A percentile compares a stretch with the other conserved stretches of the same genome.
These are phyloP conservation scores for Solanum dulcamara DNA, from an alignment of 257 asterid genomes.

Conservation along the genomic window DNA sequence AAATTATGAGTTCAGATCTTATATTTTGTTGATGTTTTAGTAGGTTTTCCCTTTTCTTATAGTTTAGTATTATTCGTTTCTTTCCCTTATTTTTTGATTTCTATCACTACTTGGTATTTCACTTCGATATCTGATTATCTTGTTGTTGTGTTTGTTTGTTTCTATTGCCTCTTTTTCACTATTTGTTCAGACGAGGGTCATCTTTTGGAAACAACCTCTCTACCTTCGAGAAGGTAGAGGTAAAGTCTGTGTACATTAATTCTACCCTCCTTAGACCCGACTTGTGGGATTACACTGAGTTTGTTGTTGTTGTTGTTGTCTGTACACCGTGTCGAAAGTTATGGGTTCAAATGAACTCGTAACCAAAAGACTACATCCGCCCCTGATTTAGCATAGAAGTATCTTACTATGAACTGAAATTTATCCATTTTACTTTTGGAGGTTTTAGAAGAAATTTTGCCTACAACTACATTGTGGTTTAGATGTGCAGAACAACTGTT, in stretches of 20 bases:
- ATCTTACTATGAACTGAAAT: not conserved
- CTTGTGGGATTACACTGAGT: not conserved
- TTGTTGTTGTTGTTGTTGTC: not conserved
- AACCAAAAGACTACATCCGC: not conserved
- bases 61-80: too few relatives aligned
- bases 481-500: conserved; percentile 8
- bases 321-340: not conserved
- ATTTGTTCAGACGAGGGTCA: not conserved
- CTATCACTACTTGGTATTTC: not conserved
- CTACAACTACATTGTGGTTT: not conserved
- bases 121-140: not conserved
- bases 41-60: not conserved
- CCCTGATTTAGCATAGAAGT: not conserved
- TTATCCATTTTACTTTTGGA: not conserved
- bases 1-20: not conserved
- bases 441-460: not conserved
- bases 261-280: not conserved
- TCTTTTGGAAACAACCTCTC: not conserved
- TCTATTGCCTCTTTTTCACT: not conserved
- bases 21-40: not conserved
- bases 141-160: not conserved
- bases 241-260: not conserved
- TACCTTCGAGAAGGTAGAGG: not conserved
- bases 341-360: not conserved
- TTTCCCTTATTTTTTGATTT: not conserved